A percentile compares a stretch with the other conserved stretches of the same genome.
Conservation (phyloP, 2,329 filamentous ascomycete species). For the Sporothrix mexicana region DNA sequence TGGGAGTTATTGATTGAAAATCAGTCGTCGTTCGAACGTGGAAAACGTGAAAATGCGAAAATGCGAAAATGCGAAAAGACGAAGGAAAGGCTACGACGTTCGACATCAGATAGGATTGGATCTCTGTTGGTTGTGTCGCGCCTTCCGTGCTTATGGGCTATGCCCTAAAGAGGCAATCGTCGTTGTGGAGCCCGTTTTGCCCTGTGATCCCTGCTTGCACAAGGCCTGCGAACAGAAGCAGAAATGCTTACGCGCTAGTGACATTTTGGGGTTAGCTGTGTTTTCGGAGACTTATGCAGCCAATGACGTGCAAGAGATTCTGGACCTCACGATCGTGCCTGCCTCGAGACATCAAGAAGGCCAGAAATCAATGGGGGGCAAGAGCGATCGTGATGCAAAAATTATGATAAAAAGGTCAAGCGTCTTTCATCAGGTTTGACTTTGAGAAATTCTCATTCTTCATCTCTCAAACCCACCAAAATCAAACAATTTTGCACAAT, state of each 20-base stretch:
- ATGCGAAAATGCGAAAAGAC: too few relatives aligned
- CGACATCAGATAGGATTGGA: neutral
- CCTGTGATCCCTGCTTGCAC: conserved; percentile 23
- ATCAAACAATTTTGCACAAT: neutral
- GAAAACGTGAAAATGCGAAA: neutral
- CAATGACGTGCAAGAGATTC: conserved; percentile 22
- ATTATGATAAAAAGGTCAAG: neutral
- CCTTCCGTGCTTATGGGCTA: conserved; percentile 23
- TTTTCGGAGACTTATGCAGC: neutral
- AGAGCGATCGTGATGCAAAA: neutral
- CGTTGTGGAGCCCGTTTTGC: neutral
- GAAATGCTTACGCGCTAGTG: conserved; percentile 26
- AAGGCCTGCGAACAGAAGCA: neutral
- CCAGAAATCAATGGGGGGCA: neutral
- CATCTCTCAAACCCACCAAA: neutral
- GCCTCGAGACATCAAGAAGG: neutral
- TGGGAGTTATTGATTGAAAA: too few relatives aligned
- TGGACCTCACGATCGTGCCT: neutral
- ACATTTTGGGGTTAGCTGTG: neutral
- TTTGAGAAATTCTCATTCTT: too few relatives aligned
- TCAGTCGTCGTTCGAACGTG: too few relatives aligned
- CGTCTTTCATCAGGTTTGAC: neutral
- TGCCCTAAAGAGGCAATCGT: conserved; percentile 15
- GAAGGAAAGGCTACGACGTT: neutral
- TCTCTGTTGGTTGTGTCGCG: conserved; percentile 1